Conservation (phyloP, 1,284 basidiomycete genomes). For the Pholiota adiposa region DNA sequence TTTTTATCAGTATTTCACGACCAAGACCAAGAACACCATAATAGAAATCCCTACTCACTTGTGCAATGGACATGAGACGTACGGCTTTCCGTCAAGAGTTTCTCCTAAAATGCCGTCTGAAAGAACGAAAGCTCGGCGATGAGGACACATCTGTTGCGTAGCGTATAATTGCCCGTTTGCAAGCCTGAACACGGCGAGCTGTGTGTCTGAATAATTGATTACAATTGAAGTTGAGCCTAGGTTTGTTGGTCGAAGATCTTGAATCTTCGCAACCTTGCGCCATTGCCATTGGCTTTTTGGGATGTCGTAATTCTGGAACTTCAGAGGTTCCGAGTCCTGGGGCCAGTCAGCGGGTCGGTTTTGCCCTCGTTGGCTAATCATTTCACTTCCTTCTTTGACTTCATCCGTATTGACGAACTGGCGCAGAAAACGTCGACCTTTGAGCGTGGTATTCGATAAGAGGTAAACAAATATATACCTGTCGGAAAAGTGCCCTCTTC, state of each 20-base stretch:
- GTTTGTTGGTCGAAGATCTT: slow-evolving; percentile 57
- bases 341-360: slow-evolving; percentile 74
- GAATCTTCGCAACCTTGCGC: slow-evolving; percentile 53
- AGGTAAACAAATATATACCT: slow-evolving; percentile 6
- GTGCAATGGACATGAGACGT: slow-evolving; percentile 65
- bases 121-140: slow-evolving; percentile 71
- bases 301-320: slow-evolving; percentile 39
- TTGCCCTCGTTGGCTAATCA: slow-evolving; percentile 68
- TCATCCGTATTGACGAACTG: slow-evolving; percentile 24
- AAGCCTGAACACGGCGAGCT: slow-evolving; percentile 61
- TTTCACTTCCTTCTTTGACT: slow-evolving; percentile 46
- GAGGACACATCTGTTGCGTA: slow-evolving; percentile 61
- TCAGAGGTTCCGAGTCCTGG: slow-evolving; percentile 53
- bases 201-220: slow-evolving; percentile 73
- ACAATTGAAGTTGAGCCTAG: slow-evolving; percentile 56
- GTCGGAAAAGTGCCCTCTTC: slow-evolving; percentile 37
- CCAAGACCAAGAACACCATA: no score
- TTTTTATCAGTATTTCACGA: neutral
- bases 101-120: slow-evolving; percentile 72
- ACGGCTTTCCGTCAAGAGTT: slow-evolving; percentile 50
- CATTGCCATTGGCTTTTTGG: slow-evolving; percentile 65
- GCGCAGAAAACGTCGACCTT: neutral
- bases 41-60: no score
- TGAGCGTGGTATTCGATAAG: neutral
- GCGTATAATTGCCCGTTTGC: slow-evolving; percentile 61